These are phyloP conservation scores for Fusarium verrucosum DNA, from an alignment of 2,329 filamentous ascomycete species.

Conservation along the genomic window DNA sequence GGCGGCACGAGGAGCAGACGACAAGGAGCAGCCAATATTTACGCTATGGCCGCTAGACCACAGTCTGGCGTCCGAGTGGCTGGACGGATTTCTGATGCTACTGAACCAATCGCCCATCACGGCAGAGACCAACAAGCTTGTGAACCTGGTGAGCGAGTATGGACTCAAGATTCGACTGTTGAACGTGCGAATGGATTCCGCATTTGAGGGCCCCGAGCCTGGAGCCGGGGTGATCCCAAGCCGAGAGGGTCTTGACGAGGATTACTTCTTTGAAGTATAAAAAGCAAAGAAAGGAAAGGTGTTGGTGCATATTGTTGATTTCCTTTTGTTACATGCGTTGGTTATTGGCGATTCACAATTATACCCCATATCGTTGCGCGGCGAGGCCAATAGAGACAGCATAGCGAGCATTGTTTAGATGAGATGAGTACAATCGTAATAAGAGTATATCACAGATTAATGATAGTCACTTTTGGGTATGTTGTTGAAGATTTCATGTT, in stretches of 20 bases:
- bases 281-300: neutral
- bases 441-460: neutral
- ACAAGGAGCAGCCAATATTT: conserved; percentile 77
- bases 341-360: conserved; percentile 35
- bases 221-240: conserved; percentile 81
- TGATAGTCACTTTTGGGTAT: neutral
- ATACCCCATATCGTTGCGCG: conserved; percentile 34
- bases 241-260: conserved; percentile 85
- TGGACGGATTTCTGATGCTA: conserved; percentile 94
- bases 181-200: conserved; percentile 87
- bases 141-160: conserved; percentile 86
- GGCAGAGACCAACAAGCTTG: conserved; percentile 91
- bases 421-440: conserved; percentile 10
- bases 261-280: conserved; percentile 88
- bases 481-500: neutral
- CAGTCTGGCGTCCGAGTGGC: conserved; percentile 91
- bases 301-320: neutral
- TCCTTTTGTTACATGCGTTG: conserved; percentile 33
- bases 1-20: conserved; percentile 48
- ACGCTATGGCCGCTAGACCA: conserved; percentile 84
- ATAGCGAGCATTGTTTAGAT: conserved; percentile 35
- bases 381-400: conserved; percentile 17
- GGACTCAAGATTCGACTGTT: conserved; percentile 91
- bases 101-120: conserved; percentile 96
- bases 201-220: conserved; percentile 71